Evolutionary conservation across 2,329 filamentous ascomycete genomes (phyloP), one percentile per base, ranked within the genome.

Genomic region (Colletotrichum melonis): DNA sequence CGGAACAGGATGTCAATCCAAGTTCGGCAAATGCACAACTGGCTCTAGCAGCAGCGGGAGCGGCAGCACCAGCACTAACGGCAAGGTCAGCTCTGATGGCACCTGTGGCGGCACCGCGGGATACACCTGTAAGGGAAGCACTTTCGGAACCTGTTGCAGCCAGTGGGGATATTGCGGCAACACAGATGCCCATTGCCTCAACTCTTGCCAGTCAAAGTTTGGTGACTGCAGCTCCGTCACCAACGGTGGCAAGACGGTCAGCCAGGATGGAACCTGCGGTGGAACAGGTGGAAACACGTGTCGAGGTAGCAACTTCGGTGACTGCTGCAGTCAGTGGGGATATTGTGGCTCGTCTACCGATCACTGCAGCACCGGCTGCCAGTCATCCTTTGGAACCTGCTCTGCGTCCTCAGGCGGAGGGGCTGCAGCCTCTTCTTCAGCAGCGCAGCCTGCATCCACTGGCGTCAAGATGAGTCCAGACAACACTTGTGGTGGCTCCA

Each of bases 401-500:
- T 22, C 56, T 63, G n/a, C 46, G 30, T 46, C 68, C 38, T 42
- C 38, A 4, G 46, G 68, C 19, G 69, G 63, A 28, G 55, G 66
- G 24, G 49, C 52, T 19, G 55, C 49, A 19, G 67, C 64, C 16
- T 35, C 72, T n/a, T 49, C 74, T 6, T 24, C 66, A 8, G 67
- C 66, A 1, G 42, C 69, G 26, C 64, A 38, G 4, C 60, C 70
- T n/a, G 30, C 60, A 22, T 28, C 69, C n/a, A 69, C 59, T 11
- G 56, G 66, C 32, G 38, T 5, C 26, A 68, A 62, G 19, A 46
- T 26, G 8, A 72, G 69, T 0, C 76, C 80, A 12, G 82, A 86
- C 56, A 83, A 82, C n/a, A 79, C 78, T 22, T 86, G 85, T 64
- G 85, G 83, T 24, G 83, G 82, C 58, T 75, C 79, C n/a, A 80